These are phyloP conservation scores for Liriodendron chinense DNA, from an alignment of 164 flowering plant genomes.

Conservation along the genomic window DNA sequence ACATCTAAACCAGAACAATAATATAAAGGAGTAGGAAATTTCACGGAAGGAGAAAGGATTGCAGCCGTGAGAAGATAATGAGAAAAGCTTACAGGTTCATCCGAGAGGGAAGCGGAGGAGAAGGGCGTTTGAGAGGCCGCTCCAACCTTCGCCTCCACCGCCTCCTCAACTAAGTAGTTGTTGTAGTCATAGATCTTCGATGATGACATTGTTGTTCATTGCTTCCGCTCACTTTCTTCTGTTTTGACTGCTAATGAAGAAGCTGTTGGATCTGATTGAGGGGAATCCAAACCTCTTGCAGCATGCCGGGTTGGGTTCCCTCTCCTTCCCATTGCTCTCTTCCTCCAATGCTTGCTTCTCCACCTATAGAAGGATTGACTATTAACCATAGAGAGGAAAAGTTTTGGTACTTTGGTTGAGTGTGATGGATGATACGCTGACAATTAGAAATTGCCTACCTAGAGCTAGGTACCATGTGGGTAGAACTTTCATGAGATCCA, in stretches of 20 bases:
- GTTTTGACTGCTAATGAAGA: constrained; percentile 3
- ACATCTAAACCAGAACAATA: too few relatives aligned
- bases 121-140: constrained; percentile 78
- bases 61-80: neutral
- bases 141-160: constrained; percentile 93
- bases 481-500: too few relatives aligned
- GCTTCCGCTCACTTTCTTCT: constrained; percentile 7
- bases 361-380: neutral
- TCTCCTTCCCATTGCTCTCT: constrained; percentile 17
- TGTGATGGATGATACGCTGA: too few relatives aligned
- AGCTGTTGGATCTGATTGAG: constrained; percentile 9
- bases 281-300: constrained; percentile 40
- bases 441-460: too few relatives aligned
- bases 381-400: too few relatives aligned
- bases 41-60: constrained; percentile 8
- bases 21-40: neutral
- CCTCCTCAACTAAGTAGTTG: constrained; percentile 57
- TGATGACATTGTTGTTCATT: constrained; percentile 9
- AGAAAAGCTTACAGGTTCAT: constrained; percentile 51
- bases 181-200: neutral
- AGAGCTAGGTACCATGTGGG: too few relatives aligned
- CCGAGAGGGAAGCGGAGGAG: constrained; percentile 61
- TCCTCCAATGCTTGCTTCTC: neutral
- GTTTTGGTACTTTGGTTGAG: too few relatives aligned
- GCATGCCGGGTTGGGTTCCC: constrained; percentile 19